Conservation (phyloP, 108 stramenopile species). For the Fistulifera pelliculosa region DNA sequence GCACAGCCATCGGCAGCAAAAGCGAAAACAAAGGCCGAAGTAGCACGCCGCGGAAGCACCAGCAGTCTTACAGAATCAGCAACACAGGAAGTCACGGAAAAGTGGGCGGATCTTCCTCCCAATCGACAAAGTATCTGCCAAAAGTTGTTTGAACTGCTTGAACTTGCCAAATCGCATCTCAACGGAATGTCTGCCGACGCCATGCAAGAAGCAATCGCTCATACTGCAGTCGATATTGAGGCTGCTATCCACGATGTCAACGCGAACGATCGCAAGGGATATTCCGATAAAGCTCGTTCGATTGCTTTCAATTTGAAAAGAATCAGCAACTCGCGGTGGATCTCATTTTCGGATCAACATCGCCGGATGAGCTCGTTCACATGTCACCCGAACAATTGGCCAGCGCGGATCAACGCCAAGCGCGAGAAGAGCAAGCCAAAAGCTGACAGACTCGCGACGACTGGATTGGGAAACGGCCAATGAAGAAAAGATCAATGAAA, state of each 20-base stretch:
- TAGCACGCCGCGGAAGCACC: slow-evolving; percentile 8
- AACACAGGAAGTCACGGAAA: slow-evolving; percentile 20
- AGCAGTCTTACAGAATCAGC: not conserved
- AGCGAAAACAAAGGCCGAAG: slow-evolving; percentile 6
- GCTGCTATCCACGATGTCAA: slow-evolving; percentile 40
- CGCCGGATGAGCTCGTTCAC: slow-evolving; percentile 38
- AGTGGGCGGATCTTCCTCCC: slow-evolving; percentile 57
- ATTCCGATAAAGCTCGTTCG: slow-evolving; percentile 63
- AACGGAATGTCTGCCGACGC: slow-evolving; percentile 63
- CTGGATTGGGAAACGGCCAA: slow-evolving; percentile 86
- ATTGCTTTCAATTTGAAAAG: slow-evolving; percentile 84
- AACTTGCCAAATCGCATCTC: slow-evolving; percentile 32
- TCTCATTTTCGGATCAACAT: slow-evolving; percentile 54
- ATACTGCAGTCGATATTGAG: slow-evolving; percentile 66
- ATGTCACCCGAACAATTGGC: slow-evolving; percentile 69
- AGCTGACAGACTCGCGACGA: slow-evolving; percentile 62
- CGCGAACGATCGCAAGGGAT: slow-evolving; percentile 35
- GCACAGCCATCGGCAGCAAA: slow-evolving; percentile 8
- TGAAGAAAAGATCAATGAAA: slow-evolving; percentile 84
- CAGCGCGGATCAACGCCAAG: slow-evolving; percentile 56
- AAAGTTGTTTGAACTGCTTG: slow-evolving; percentile 54
- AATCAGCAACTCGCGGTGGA: slow-evolving; percentile 46
- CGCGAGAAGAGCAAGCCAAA: slow-evolving; percentile 41
- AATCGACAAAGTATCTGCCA: slow-evolving; percentile 59
- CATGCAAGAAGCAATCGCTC: slow-evolving; percentile 41